Evolutionary conservation across 2,329 filamentous ascomycete genomes (phyloP), one percentile per base, ranked within the genome.

Genomic region (Paraphoma chrysanthemicola): DNA sequence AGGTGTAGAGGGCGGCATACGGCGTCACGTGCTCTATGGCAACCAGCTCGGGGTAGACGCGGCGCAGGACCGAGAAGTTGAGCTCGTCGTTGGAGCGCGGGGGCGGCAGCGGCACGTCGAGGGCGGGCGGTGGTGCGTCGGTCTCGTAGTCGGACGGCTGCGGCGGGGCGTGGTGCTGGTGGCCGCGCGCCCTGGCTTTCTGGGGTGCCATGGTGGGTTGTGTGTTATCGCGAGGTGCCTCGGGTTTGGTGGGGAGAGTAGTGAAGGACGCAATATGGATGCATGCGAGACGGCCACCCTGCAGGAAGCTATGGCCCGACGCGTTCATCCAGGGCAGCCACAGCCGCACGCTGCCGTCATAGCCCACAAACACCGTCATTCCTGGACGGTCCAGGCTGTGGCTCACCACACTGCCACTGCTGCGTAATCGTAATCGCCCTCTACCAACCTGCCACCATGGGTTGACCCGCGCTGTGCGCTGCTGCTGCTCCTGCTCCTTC

Each of bases 1-100:
- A 95, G 46, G 85, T 86, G 81, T 97, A 98, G 64, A 97, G 85
- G 36, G 95, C 91, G 28, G 91, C 90, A 69, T 94, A 96, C 31
- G 91, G 89, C 6, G 92, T 92, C 64, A 95, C 90, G 60, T 90
- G 89, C 62, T 92, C 82, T 71, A 97, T 92, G 50, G 83, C 80
- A 56, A 82, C 82, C 62, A 97, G 87, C 55, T 86, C 84, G 31
- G 92, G 90, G 56, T 92, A 86, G 79, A 97, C 91, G 64, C 92
- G 90, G 56, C 86, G 88, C 36, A 98, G 84, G 39, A 97, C 94
- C 47, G 87, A 83, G 63, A 96, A 84, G 80, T 98, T 98, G 71
- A 98, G 88, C 65, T 96, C 90, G 53, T 90, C 90, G 76, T 93
- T 95, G 60, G 89, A 89, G 63, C 91, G 88, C 36, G 79, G 75